These are phyloP conservation scores for Pyrus hybrid DNA, from an alignment of 331 rosid genomes.

Conservation along the genomic window DNA sequence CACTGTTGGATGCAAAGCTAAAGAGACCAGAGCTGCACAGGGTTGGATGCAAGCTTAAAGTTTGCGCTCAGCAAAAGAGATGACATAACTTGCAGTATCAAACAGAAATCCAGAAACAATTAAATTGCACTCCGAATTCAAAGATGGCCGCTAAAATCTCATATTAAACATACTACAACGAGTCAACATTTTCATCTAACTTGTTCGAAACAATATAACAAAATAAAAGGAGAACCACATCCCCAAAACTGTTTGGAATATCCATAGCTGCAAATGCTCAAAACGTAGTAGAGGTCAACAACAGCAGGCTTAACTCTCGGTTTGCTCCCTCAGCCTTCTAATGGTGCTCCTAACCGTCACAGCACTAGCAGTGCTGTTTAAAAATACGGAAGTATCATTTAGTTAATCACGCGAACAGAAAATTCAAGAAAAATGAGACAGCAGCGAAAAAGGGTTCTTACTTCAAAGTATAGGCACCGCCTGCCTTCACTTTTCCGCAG, in stretches of 20 bases:
- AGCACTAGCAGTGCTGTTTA: constrained; percentile 70
- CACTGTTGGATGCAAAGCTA: no score
- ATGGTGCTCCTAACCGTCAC: constrained; percentile 88
- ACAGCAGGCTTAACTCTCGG: constrained; percentile 49
- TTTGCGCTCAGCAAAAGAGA: no score
- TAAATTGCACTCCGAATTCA: background rate
- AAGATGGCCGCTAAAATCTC: background rate
- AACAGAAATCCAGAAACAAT: background rate
- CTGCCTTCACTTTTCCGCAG: constrained; percentile 90
- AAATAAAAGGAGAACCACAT: background rate
- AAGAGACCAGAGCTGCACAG: no score
- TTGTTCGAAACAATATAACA: background rate
- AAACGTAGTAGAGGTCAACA: background rate
- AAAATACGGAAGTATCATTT: background rate
- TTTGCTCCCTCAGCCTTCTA: constrained; percentile 83
- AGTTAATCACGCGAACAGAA: background rate
- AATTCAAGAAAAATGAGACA: background rate
- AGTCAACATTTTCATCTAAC: background rate
- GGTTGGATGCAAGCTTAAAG: no score
- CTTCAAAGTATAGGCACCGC: constrained; percentile 91
- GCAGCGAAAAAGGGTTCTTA: constrained; percentile 5
- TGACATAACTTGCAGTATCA: background rate
- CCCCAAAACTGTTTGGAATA: constrained; percentile 4
- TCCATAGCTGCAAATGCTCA: background rate
- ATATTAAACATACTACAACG: background rate